phyloP scores from a whole-genome alignment of 163 green algal species.

The Scenedesmus sp. region DNA sequence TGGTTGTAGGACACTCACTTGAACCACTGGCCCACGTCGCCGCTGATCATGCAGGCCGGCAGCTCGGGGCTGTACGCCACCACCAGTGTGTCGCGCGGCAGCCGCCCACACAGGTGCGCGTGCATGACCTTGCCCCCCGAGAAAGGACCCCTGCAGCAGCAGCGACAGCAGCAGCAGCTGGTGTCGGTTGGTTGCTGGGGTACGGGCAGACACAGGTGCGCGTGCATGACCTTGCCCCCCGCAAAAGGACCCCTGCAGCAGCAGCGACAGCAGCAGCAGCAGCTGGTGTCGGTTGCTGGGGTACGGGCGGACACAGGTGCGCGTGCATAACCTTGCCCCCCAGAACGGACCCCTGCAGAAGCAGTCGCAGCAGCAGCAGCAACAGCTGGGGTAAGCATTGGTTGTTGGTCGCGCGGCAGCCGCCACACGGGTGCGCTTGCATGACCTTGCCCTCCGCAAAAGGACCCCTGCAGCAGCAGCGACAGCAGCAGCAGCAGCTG shows the following conservation, averaged over 20 bases:
- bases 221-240: conserved; percentile 51
- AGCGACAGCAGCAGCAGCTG: neutral
- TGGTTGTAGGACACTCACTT: too few species aligned
- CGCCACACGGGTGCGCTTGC: too few species aligned
- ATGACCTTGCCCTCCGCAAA: too few species aligned
- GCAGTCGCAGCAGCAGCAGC: neutral
- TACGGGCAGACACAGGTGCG: too few species aligned
- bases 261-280: too few species aligned
- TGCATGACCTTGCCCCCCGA: conserved; percentile 52
- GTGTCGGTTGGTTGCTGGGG: too few species aligned
- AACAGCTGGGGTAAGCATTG: neutral
- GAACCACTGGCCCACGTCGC: conserved; percentile 44
- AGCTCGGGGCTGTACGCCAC: conserved; percentile 39
- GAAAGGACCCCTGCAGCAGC: conserved; percentile 29
- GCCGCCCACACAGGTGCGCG: conserved; percentile 51
- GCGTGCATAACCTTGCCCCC: too few species aligned
- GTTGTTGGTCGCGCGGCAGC: too few species aligned
- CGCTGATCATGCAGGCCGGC: conserved; percentile 36
- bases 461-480: too few species aligned
- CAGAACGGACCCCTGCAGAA: conserved; percentile 19
- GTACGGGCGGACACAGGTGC: too few species aligned
- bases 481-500: neutral
- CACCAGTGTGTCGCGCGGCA: conserved; percentile 53
- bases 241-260: conserved; percentile 22
- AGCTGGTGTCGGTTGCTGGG: too few species aligned